Evolutionary conservation across 257 asterid genomes (phyloP).

Genomic region (Solanum arcanum): DNA sequence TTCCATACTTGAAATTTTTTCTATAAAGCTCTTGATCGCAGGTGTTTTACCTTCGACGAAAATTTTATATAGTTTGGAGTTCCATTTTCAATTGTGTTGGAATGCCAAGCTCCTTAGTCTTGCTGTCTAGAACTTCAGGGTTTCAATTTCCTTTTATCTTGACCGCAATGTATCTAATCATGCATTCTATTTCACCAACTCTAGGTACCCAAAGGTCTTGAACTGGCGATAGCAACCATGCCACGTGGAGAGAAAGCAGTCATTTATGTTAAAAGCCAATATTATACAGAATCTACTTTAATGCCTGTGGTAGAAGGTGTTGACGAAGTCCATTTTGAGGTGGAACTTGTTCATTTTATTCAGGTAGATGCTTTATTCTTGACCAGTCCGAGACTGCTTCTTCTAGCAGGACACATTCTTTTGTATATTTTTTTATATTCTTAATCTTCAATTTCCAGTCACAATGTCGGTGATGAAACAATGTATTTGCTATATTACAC

Average conservation of each 20-base stretch:
- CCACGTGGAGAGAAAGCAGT: conserved; percentile 79
- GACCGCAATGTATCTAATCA: not conserved
- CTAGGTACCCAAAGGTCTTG: conserved; percentile 91
- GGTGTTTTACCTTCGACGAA: not conserved
- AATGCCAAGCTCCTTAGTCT: not conserved
- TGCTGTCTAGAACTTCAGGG: not conserved
- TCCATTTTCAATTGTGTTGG: not conserved
- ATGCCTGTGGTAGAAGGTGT: conserved; percentile 47
- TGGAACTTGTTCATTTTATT: conserved; percentile 76
- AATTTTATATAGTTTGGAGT: not conserved
- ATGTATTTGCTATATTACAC: not conserved
- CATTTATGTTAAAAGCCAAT: conserved; percentile 52
- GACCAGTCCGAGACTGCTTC: not conserved
- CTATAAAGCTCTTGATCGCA: not conserved
- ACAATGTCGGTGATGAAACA: not conserved
- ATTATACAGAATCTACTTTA: conserved; percentile 45
- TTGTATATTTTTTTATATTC: not conserved
- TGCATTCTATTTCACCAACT: conserved; percentile 1
- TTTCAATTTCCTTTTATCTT: not conserved
- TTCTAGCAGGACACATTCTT: not conserved
- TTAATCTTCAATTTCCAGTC: not conserved
- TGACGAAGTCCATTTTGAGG: conserved; percentile 80
- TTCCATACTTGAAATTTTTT: not conserved
- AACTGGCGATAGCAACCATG: conserved; percentile 92
- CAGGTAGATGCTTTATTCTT: conserved; percentile 40